A percentile compares a stretch with the other conserved stretches of the same genome.
phyloP scores from a whole-genome alignment of 441 rosid genomes.

The Viola pubescens region DNA sequence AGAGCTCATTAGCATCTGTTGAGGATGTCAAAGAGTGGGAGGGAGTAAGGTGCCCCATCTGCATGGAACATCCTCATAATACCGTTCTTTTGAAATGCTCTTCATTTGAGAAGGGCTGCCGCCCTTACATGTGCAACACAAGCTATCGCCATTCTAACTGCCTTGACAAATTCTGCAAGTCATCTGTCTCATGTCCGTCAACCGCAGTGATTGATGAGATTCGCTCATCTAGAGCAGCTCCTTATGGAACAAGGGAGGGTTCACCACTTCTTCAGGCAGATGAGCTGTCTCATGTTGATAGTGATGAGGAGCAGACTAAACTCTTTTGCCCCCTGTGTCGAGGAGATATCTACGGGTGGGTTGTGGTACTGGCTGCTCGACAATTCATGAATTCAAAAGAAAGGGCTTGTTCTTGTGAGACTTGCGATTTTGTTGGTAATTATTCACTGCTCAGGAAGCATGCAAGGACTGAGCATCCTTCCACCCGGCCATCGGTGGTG shows the following conservation, averaged over 20 bases:
- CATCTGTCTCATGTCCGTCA: slow-evolving; percentile 35
- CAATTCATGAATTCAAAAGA: slow-evolving; percentile 71
- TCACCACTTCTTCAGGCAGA: slow-evolving; percentile 22
- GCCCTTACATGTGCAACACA: slow-evolving; percentile 75
- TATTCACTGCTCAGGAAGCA: slow-evolving; percentile 87
- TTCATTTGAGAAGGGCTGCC: slow-evolving; percentile 72
- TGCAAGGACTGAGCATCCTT: slow-evolving; percentile 79
- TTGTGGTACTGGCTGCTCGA: slow-evolving; percentile 64
- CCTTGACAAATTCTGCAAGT: slow-evolving; percentile 68
- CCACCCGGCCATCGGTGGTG: slow-evolving; percentile 78
- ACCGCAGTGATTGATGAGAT: slow-evolving; percentile 14
- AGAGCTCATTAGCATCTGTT: slow-evolving; percentile 28
- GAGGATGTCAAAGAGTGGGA: slow-evolving; percentile 59
- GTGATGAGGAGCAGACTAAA: slow-evolving; percentile 32
- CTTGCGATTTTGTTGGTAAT: slow-evolving; percentile 66
- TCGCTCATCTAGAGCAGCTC: slow-evolving; percentile 18
- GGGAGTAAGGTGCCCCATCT: slow-evolving; percentile 70
- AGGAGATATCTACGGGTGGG: slow-evolving; percentile 76
- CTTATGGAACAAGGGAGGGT: slow-evolving; percentile 16
- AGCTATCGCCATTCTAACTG: slow-evolving; percentile 81
- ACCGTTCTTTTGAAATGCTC: slow-evolving; percentile 66
- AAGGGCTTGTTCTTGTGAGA: slow-evolving; percentile 87
- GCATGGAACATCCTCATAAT: slow-evolving; percentile 87
- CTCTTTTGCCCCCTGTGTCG: slow-evolving; percentile 86
- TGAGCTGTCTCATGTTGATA: slow-evolving; percentile 25